phyloP scores from a whole-genome alignment of 768 basidiomycete genomes.

The Amanita fuliginea region DNA sequence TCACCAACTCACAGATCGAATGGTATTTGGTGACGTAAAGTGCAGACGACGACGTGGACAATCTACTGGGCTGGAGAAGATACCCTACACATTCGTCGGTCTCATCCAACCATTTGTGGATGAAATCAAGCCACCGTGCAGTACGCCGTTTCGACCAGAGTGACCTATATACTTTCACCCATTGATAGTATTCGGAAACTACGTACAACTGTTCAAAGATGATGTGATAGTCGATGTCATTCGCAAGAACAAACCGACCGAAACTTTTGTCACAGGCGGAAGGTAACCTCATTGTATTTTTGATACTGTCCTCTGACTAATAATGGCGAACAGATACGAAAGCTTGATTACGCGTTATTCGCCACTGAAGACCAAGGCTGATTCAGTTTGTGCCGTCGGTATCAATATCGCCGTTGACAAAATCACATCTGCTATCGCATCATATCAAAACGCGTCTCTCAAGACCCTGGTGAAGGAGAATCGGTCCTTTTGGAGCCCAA shows the following conservation, averaged over 20 bases:
- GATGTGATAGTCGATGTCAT: conserved; percentile 73
- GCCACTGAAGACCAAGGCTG: conserved; percentile 39
- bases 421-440: conserved; percentile 57
- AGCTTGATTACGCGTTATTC: conserved; percentile 52
- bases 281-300: conserved; percentile 30
- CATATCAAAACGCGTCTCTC: conserved; percentile 59
- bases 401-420: conserved; percentile 73
- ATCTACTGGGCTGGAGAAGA: conserved; percentile 46
- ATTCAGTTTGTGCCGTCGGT: conserved; percentile 55
- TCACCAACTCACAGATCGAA: too few species aligned
- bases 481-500: conserved; percentile 82
- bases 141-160: conserved; percentile 49
- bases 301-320: background rate
- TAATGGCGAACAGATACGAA: conserved; percentile 46
- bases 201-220: conserved; percentile 55
- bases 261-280: conserved; percentile 74
- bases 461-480: conserved; percentile 66
- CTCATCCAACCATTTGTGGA: conserved; percentile 40
- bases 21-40: too few species aligned
- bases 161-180: conserved; percentile 60
- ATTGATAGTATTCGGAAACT: conserved; percentile 60
- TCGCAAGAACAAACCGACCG: conserved; percentile 49
- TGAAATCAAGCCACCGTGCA: conserved; percentile 55
- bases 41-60: conserved; percentile 54
- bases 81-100: conserved; percentile 39